Evolutionary conservation across 2,329 filamentous ascomycete species (phyloP).

Genomic region (Tolypocladium sp.): DNA sequence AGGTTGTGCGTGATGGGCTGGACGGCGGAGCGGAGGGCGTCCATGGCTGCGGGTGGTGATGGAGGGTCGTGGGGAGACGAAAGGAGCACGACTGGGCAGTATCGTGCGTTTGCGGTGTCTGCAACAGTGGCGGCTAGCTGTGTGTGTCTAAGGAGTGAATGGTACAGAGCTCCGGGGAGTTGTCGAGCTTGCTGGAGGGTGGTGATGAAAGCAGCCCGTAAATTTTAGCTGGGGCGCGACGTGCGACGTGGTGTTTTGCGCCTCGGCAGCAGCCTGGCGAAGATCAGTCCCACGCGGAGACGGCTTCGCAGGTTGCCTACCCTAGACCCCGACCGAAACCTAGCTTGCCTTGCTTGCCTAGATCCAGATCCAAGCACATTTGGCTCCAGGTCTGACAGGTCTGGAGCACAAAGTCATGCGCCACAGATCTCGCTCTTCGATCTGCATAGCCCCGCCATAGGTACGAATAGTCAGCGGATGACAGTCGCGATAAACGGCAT

Average conservation of each 20-base stretch:
- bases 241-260: not conserved
- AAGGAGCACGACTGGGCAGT: too few species aligned
- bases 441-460: not conserved
- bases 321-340: not conserved
- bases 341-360: too few species aligned
- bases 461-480: not conserved
- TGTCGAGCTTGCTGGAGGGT: not conserved
- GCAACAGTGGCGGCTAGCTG: too few species aligned
- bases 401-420: not conserved
- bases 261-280: not conserved
- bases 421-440: not conserved
- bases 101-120: too few species aligned
- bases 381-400: not conserved
- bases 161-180: too few species aligned
- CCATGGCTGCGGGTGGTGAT: slow-evolving; percentile 35
- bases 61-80: not conserved
- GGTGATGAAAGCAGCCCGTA: not conserved
- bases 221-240: not conserved
- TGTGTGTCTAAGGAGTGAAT: too few species aligned
- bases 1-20: slow-evolving; percentile 65
- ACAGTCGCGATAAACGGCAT: not conserved
- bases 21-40: slow-evolving; percentile 50
- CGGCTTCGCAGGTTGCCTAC: not conserved
- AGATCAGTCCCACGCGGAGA: too few species aligned
- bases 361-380: not conserved